Evolutionary conservation across 257 asterid genomes (phyloP).

Genomic region (Nicotiana tomentosiformis): DNA sequence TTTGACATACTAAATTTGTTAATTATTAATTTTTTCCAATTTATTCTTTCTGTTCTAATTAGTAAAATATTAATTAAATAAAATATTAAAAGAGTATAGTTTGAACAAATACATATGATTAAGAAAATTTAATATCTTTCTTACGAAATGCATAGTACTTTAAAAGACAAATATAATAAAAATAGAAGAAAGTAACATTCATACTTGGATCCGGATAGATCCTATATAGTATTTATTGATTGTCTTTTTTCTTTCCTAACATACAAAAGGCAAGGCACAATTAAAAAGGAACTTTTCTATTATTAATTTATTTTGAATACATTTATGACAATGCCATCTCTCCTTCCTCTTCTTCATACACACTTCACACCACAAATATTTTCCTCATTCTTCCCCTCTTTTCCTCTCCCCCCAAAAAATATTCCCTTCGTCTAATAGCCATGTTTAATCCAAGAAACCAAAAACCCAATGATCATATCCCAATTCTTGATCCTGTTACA

Average conservation of each 20-base stretch:
- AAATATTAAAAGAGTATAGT: not conserved
- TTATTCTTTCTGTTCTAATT: too few species aligned
- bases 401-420: not conserved
- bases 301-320: constrained; percentile 19
- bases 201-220: not conserved
- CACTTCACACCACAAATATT: constrained; percentile 15
- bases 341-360: not conserved
- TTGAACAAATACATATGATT: not conserved
- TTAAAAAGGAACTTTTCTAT: constrained; percentile 12
- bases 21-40: not conserved
- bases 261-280: constrained; percentile 2
- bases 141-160: not conserved
- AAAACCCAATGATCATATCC: not conserved
- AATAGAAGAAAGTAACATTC: not conserved
- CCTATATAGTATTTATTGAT: not conserved
- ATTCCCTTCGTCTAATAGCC: constrained; percentile 15
- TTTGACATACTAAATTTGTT: not conserved
- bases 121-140: not conserved
- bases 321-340: constrained; percentile 16
- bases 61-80: too few species aligned
- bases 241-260: not conserved
- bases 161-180: not conserved
- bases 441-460: constrained; percentile 1
- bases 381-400: not conserved
- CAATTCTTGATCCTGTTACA: constrained; percentile 9